Percentiles rank a stretch among this genome's conserved stretches.
Evolutionary conservation across 2,329 filamentous ascomycete species (phyloP).

Genomic region (Geosmithia flava): DNA sequence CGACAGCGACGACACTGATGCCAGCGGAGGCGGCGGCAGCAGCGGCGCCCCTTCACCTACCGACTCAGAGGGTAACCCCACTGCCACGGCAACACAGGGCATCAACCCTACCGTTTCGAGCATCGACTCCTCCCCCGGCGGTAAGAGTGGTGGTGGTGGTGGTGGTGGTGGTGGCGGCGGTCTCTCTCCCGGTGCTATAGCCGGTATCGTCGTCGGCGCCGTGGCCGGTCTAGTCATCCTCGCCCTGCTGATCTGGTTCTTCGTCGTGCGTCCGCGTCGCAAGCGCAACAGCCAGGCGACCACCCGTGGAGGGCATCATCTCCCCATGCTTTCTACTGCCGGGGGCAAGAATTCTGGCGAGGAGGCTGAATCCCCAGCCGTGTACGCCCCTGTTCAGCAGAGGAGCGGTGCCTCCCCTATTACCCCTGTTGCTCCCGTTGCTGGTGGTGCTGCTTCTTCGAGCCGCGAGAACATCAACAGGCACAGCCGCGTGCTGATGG

Average conservation of each 20-base stretch:
- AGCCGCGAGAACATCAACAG: too few relatives aligned
- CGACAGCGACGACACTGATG: not conserved
- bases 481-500: too few relatives aligned
- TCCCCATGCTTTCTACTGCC: constrained; percentile 3
- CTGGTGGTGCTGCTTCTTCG: too few relatives aligned
- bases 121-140: not conserved
- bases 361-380: constrained; percentile 18
- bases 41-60: too few relatives aligned
- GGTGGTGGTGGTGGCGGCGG: constrained; percentile 8
- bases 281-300: too few relatives aligned
- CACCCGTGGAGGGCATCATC: too few relatives aligned
- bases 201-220: constrained; percentile 30
- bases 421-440: not conserved
- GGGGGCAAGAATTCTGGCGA: constrained; percentile 31
- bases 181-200: constrained; percentile 29
- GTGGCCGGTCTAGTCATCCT: constrained; percentile 25
- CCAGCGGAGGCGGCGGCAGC: not conserved
- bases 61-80: too few relatives aligned
- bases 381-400: constrained; percentile 29
- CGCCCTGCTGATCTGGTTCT: constrained; percentile 26
- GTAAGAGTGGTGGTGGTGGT: not conserved
- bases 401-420: constrained; percentile 8
- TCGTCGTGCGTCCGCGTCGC: constrained; percentile 25
- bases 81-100: constrained; percentile 1
- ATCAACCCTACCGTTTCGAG: not conserved